Evolutionary conservation across 169 alveolate species (phyloP), one percentile per base, ranked within the genome.

Genomic region (Plasmodium chabaudi): DNA sequence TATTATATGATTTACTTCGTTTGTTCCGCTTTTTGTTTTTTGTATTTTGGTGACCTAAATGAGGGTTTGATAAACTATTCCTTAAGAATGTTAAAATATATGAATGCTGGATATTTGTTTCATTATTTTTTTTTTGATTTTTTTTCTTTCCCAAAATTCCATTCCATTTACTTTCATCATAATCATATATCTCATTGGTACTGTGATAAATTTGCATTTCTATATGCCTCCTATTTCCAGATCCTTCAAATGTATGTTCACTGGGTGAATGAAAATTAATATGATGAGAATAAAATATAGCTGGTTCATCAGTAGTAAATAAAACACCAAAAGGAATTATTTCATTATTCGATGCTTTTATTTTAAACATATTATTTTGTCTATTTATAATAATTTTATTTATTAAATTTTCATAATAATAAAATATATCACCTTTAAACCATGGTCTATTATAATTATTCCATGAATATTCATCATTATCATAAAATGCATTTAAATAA

Each of bases 131-230:
- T 10, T 64, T 23, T 53, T 60, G 12, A 55, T 19, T 25, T 51
- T 49, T 69, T 34, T 71, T 60, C 60, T 70, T 12, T 4, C 9
- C 56, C 9, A 13, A 23, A 23, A 39, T 0, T 9, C 27, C 12
- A 39, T 65, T 34, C 74, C 90, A 55, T 34, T 46, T 21, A 5
- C 55, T 69, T 25, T 87, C 93, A 13, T 70, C 56, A 27, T 69
- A 74, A 23, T 87, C 55, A 23, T 61, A 65, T 17, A 63, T 42
- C 51, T 93, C 95, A 65, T 94, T 94, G 12, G 94, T 92, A 44
- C 88, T 93, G 53, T 94, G 97, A 96, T 96, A 95, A 27, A 95
- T 95, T 65, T 95, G 97, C 95, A 94, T 92, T 74, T 95, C 97
- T 47, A 95, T 88, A 44, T 95, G 95, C 44, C 97, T 72, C 39